Conservation (phyloP, 1,284 basidiomycete species). For the Laetiporus sulphureus region DNA sequence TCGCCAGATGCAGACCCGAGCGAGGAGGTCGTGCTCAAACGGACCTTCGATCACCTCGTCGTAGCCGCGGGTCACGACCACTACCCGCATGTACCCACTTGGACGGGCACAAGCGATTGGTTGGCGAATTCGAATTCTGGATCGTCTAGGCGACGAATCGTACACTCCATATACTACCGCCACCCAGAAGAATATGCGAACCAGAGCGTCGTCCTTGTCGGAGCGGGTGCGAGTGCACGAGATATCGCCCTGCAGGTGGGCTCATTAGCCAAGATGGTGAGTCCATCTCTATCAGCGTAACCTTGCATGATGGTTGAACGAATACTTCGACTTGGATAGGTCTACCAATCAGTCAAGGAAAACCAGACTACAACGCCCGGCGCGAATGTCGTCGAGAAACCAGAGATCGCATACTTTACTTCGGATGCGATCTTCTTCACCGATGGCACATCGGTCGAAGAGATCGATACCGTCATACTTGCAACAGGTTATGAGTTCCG, state of each 20-base stretch:
- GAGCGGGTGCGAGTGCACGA: constrained; percentile 42
- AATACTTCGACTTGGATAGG: constrained; percentile 20
- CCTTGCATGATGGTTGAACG: neutral
- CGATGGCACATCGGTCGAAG: constrained; percentile 33
- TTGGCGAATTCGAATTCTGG: constrained; percentile 24
- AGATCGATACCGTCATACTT: constrained; percentile 43
- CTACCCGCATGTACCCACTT: constrained; percentile 38
- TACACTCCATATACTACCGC: constrained; percentile 52
- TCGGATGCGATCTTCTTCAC: constrained; percentile 35
- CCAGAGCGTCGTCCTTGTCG: constrained; percentile 43
- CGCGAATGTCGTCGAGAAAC: constrained; percentile 29
- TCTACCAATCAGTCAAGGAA: constrained; percentile 35
- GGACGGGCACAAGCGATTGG: constrained; percentile 44
- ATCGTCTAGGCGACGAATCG: constrained; percentile 28
- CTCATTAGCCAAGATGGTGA: constrained; percentile 35
- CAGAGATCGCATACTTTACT: constrained; percentile 44
- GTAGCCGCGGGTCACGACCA: constrained; percentile 50
- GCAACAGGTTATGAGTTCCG: constrained; percentile 49
- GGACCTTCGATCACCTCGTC: constrained; percentile 44
- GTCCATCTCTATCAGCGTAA: constrained; percentile 6
- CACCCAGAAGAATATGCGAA: constrained; percentile 36
- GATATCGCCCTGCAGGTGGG: constrained; percentile 40
- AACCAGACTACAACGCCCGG: constrained; percentile 20
- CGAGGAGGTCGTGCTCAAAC: constrained; percentile 8
- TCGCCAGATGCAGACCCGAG: constrained; percentile 4